These are phyloP conservation scores for Coniochaeta sp. DNA, from an alignment of 2,329 filamentous ascomycete species.

Conservation along the genomic window DNA sequence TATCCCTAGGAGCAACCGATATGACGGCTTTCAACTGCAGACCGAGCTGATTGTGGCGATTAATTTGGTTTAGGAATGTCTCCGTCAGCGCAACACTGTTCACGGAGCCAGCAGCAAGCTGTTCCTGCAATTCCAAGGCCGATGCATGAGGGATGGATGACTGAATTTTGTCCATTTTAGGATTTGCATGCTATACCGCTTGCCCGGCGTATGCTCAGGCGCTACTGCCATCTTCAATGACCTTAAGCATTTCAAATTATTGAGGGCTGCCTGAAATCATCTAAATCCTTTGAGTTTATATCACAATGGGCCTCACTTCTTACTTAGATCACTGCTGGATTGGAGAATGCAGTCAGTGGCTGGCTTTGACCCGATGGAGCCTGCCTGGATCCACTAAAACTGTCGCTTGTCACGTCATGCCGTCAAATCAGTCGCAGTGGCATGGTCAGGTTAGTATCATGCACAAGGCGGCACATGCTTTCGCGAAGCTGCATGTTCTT, in stretches of 20 bases:
- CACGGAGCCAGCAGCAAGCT: constrained; percentile 5
- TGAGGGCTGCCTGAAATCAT: not conserved
- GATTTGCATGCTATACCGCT: not conserved
- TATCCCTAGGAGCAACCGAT: constrained; percentile 24
- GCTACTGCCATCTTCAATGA: not conserved
- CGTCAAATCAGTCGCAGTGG: no score
- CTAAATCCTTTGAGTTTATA: not conserved
- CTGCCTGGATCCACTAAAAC: not conserved
- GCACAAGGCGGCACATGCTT: not conserved
- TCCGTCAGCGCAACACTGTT: constrained; percentile 13
- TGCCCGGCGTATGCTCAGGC: not conserved
- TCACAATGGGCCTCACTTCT: no score
- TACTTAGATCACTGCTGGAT: no score
- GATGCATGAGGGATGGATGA: not conserved
- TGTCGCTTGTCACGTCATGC: not conserved
- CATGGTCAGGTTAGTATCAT: not conserved
- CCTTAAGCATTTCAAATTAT: not conserved
- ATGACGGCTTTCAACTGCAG: constrained; percentile 23
- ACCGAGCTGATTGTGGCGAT: constrained; percentile 10
- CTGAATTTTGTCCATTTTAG: not conserved
- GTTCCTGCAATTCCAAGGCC: constrained; percentile 5
- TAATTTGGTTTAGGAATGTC: constrained; percentile 14
- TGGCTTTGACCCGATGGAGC: no score
- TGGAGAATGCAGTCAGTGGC: no score
- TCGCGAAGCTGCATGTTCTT: not conserved